Evolutionary conservation across 179 eudicot species (phyloP).

Genomic region (Spinacia oleracea): DNA sequence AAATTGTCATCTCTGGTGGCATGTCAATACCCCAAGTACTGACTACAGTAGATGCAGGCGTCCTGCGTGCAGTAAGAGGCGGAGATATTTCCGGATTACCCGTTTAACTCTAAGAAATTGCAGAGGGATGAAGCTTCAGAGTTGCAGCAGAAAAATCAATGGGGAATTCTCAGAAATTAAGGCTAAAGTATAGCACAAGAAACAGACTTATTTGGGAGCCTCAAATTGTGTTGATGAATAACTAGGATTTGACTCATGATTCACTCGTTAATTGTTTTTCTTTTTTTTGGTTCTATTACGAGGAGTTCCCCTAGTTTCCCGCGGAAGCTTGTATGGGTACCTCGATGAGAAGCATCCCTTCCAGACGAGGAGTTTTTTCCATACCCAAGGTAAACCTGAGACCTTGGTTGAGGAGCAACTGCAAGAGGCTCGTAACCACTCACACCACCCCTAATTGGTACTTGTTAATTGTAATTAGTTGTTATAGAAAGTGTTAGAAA

Average conservation of each 20-base stretch:
- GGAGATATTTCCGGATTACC: conserved; percentile 41
- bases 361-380: no score
- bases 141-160: background rate
- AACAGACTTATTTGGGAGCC: background rate
- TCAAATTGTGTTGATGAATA: background rate
- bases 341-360: no score
- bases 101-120: conserved; percentile 34
- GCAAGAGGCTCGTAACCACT: no score
- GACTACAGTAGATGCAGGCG: conserved; percentile 47
- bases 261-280: conserved; percentile 18
- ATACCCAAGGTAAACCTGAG: no score
- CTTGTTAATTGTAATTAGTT: conserved; percentile 24
- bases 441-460: no score
- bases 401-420: no score
- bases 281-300: no score
- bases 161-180: conserved; percentile 8
- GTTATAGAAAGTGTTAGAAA: background rate
- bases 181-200: conserved; percentile 8
- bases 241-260: conserved; percentile 1
- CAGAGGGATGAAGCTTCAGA: background rate
- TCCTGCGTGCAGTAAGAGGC: conserved; percentile 32
- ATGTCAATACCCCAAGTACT: conserved; percentile 70
- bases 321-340: no score
- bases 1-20: conserved; percentile 67
- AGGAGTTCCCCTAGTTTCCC: no score